Evolutionary conservation across 208 protist genomes (phyloP), one percentile per base, ranked within the genome.

Genomic region (Tritrichomonas foetus): DNA sequence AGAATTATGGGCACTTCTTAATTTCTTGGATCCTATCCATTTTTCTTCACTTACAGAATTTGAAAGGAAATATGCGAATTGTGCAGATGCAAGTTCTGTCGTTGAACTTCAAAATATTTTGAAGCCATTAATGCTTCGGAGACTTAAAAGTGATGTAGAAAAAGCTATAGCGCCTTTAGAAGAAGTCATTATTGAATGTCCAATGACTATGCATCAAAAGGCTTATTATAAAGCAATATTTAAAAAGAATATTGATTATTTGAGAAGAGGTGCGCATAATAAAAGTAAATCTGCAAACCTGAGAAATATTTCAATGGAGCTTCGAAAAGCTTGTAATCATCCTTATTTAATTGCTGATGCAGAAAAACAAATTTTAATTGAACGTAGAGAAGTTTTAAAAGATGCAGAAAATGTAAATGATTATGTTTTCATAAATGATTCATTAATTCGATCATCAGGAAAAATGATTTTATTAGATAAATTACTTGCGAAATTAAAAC

Each of bases 281-380:
- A 82, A 41, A 30, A 93, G 49, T 8, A 41, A 8, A 22, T 14
- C 25, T 3, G 14, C 92, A 8, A 55, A 44, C 14, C 39, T 74
- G 25, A 50, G 25, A 30, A 93, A 78, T 25, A 55, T 93, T 49
- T 64, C 27, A 25, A 95, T 95, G 53, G 95, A 99, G 93, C 94
- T 99, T 0, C 97, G 97, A 93, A 98, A 98, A 95, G 95, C 95
- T 57, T 98, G 97, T 82, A 98, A 98, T 94, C 97, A 98, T 95
- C 97, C 98, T 14, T 98, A 96, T 36, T 80, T 98, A 69, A 93
- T 95, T 44, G 93, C 66, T 69, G 95, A 93, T 33, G 95, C 55
- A 41, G 92, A 94, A 47, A 33, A 47, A 30, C 80, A 61, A 25
- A 55, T 93, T 8, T n/a, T 75, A 33, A 55, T 66, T 22, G 66